Conservation (phyloP, 441 rosid genomes). For the Brassica hybrid region DNA sequence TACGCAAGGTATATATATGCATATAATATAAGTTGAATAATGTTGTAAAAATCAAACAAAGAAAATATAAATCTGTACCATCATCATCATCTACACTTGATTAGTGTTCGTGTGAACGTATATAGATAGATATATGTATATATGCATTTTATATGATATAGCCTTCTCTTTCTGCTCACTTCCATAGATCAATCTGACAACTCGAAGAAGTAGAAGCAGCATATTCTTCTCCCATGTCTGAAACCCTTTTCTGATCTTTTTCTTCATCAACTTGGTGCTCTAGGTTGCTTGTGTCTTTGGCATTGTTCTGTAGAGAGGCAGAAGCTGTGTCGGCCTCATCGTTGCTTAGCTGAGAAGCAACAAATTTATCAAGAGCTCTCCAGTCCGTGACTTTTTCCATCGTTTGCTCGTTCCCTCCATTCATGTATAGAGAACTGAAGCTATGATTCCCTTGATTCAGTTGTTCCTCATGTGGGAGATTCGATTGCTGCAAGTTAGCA, state of each 20-base stretch:
- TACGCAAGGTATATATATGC: constrained; percentile 8
- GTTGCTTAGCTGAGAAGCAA: constrained; percentile 94
- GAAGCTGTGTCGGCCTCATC: constrained; percentile 52
- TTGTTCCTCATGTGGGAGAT: constrained; percentile 63
- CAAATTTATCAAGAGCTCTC: constrained; percentile 94
- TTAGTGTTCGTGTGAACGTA: constrained; percentile 32
- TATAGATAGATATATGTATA: constrained; percentile 19
- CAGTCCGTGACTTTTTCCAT: constrained; percentile 85
- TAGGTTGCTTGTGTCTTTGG: constrained; percentile 43
- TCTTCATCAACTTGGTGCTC: constrained; percentile 50
- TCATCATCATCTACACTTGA: constrained; percentile 39
- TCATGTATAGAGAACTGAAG: constrained; percentile 42
- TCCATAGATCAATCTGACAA: constrained; percentile 91
- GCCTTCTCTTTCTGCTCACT: constrained; percentile 47
- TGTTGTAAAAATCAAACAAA: constrained; percentile 41
- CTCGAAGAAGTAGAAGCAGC: constrained; percentile 78
- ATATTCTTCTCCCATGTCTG: constrained; percentile 60
- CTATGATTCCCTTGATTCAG: constrained; percentile 20
- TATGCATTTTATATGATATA: constrained; percentile 33
- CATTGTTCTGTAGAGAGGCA: constrained; percentile 27
- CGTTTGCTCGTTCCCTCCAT: constrained; percentile 49
- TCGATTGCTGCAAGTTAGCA: constrained; percentile 59
- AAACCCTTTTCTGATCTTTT: constrained; percentile 50
- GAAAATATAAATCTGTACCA: constrained; percentile 40
- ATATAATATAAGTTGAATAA: constrained; percentile 44